Conservation (phyloP, 2,329 filamentous ascomycete species). For the Colletotrichum viniferum region DNA sequence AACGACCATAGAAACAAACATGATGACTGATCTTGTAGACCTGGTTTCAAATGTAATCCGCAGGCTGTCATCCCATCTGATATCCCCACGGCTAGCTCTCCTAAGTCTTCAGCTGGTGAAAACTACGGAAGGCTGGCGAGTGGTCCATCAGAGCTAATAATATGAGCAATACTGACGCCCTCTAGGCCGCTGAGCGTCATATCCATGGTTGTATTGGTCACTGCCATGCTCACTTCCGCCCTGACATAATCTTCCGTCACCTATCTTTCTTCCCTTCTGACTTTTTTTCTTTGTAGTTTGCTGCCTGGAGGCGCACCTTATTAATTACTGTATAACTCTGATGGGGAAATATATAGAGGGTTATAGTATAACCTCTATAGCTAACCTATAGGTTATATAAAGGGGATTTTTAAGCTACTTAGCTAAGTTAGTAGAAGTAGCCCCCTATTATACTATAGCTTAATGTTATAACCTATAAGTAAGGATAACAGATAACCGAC, state of each 20-base stretch:
- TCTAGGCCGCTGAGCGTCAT: not conserved
- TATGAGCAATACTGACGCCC: accelerated
- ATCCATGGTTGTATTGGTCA: not conserved
- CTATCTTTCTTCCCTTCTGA: too few relatives aligned
- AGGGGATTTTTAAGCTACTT: too few relatives aligned
- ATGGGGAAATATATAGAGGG: too few relatives aligned
- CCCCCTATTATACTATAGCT: too few relatives aligned
- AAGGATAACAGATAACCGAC: too few relatives aligned
- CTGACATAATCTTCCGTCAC: conserved; percentile 16
- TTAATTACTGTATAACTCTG: too few relatives aligned
- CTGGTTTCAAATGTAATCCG: accelerated
- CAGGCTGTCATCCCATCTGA: not conserved
- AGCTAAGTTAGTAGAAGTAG: too few relatives aligned
- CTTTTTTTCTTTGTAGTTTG: too few relatives aligned
- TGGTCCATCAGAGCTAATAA: accelerated
- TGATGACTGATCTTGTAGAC: not conserved
- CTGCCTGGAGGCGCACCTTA: too few relatives aligned
- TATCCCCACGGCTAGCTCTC: not conserved
- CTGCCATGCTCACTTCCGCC: conserved; percentile 15
- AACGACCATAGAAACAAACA: accelerated
- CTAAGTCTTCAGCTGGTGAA: conserved; percentile 1
- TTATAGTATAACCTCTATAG: too few relatives aligned
- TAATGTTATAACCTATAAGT: too few relatives aligned
- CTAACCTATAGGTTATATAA: too few relatives aligned
- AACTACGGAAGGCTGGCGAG: not conserved